Evolutionary conservation across 2,329 filamentous ascomycete genomes (phyloP).

Genomic region (Nemania bipapillata): DNA sequence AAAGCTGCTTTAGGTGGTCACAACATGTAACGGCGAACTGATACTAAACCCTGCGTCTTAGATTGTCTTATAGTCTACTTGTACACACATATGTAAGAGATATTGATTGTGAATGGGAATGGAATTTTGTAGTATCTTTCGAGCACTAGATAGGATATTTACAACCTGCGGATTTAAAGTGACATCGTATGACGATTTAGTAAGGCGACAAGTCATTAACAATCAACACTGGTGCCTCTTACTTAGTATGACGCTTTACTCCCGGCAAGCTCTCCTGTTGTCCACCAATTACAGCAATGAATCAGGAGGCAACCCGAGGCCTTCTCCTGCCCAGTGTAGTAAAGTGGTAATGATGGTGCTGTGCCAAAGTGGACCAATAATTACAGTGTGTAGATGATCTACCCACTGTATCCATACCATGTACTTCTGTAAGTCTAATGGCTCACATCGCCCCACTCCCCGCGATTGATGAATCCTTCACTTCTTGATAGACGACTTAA

Average conservation of each 20-base stretch:
- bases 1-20: not conserved
- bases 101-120: not conserved
- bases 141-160: too few relatives aligned
- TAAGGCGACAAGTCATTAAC: too few relatives aligned
- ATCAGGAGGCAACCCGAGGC: slow-evolving; percentile 11
- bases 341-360: not conserved
- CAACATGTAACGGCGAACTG: not conserved
- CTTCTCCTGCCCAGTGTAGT: not conserved
- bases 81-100: not conserved
- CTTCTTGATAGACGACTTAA: not conserved
- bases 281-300: not conserved
- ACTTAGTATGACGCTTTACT: not conserved
- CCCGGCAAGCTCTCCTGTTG: slow-evolving; percentile 4
- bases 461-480: not conserved
- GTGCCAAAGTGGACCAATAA: not conserved
- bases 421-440: too few relatives aligned
- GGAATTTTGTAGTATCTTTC: not conserved
- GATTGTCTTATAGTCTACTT: not conserved
- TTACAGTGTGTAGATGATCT: not conserved
- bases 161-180: too few relatives aligned
- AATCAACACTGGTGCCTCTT: not conserved
- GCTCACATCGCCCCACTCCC: not conserved
- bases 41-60: not conserved
- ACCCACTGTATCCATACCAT: too few relatives aligned
- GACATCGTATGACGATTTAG: too few relatives aligned